Conservation (phyloP, 2,329 filamentous ascomycete genomes). For the Arthrobotrys pseudoclavata region DNA sequence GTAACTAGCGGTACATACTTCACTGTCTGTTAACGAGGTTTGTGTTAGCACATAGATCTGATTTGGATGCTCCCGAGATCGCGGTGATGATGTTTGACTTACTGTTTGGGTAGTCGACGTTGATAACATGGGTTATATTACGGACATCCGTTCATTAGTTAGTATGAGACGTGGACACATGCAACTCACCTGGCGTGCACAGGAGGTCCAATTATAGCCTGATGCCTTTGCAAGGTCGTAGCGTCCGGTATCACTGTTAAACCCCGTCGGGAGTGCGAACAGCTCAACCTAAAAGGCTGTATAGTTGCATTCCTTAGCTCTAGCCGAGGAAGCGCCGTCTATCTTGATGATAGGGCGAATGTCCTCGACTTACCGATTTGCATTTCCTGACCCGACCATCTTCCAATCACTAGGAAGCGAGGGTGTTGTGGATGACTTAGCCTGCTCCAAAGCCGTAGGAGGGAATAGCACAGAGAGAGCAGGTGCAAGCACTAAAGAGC, state of each 20-base stretch:
- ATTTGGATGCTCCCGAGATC: background rate
- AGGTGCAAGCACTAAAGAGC: slow-evolving; percentile 41
- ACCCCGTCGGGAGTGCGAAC: slow-evolving; percentile 52
- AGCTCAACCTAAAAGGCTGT: slow-evolving; percentile 57
- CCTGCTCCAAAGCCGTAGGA: slow-evolving; percentile 43
- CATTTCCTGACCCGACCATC: slow-evolving; percentile 54
- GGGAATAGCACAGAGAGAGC: slow-evolving; percentile 42
- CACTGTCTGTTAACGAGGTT: slow-evolving; percentile 38
- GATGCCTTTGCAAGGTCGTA: slow-evolving; percentile 42
- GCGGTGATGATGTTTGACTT: slow-evolving; percentile 31
- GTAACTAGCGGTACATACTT: slow-evolving; percentile 36
- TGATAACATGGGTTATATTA: slow-evolving; percentile 99
- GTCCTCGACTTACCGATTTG: slow-evolving; percentile 60
- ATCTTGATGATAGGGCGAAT: slow-evolving; percentile 58
- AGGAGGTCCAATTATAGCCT: slow-evolving; percentile 57
- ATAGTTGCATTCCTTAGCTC: slow-evolving; percentile 56
- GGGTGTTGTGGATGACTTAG: slow-evolving; percentile 34
- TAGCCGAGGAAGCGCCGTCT: slow-evolving; percentile 60
- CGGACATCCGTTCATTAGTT: slow-evolving; percentile 97
- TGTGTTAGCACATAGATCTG: slow-evolving; percentile 3
- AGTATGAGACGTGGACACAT: slow-evolving; percentile 70
- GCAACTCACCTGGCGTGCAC: slow-evolving; percentile 60
- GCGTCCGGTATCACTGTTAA: slow-evolving; percentile 57
- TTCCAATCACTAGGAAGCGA: slow-evolving; percentile 46
- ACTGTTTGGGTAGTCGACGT: slow-evolving; percentile 99